Conservation (phyloP, 805 yeast species). For the Wickerhamiella sorbophila region DNA sequence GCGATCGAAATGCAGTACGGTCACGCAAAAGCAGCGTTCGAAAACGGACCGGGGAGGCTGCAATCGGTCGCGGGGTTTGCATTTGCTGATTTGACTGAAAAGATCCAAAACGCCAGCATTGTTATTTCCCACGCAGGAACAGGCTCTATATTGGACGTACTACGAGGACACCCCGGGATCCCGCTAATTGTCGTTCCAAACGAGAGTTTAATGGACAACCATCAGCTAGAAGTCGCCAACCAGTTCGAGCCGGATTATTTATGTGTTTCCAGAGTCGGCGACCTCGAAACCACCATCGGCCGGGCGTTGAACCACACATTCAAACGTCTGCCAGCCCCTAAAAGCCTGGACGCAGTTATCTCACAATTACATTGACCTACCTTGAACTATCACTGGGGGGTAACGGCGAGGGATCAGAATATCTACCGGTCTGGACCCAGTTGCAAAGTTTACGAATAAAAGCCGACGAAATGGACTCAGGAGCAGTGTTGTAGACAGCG, state of each 20-base stretch:
- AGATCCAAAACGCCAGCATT: conserved; percentile 36
- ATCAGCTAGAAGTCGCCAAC: conserved; percentile 65
- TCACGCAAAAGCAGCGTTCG: conserved; percentile 22
- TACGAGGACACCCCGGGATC: conserved; percentile 33
- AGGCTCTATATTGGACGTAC: conserved; percentile 75
- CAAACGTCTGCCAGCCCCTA: neutral
- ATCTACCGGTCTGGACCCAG: conserved; percentile 23
- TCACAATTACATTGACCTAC: neutral
- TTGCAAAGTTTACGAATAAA: conserved; percentile 20
- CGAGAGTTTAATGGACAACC: conserved; percentile 66
- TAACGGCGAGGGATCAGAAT: conserved; percentile 15
- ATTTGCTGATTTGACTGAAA: conserved; percentile 31
- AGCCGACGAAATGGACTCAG: conserved; percentile 15
- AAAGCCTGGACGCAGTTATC: neutral
- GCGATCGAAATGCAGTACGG: conserved; percentile 50
- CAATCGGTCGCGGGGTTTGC: conserved; percentile 32
- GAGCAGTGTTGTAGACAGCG: conserved; percentile 10
- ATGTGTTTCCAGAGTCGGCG: neutral
- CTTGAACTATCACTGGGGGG: neutral
- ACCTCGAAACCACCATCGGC: neutral
- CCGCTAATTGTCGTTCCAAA: conserved; percentile 61
- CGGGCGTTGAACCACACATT: neutral
- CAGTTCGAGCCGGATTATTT: conserved; percentile 25
- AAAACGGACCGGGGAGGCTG: conserved; percentile 8
- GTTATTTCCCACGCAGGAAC: conserved; percentile 86